A percentile compares a stretch with the other conserved stretches of the same genome.
Conservation (phyloP, 2,329 filamentous ascomycete species). For the Incumbomyces delicatus region DNA sequence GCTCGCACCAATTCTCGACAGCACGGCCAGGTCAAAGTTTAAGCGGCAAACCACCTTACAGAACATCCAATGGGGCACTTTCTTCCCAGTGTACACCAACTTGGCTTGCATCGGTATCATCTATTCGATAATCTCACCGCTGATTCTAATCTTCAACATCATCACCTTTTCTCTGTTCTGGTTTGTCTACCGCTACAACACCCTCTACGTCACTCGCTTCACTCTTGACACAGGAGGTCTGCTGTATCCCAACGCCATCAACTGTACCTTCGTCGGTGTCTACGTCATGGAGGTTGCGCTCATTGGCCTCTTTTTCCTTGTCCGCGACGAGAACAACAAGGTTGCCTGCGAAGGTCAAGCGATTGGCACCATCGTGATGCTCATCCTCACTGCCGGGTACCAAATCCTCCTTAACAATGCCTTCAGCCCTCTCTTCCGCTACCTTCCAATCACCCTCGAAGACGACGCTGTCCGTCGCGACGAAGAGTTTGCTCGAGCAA, state of each 20-base stretch:
- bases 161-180: slow-evolving; percentile 86
- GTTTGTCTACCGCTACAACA: slow-evolving; percentile 93
- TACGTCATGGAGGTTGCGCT: slow-evolving; percentile 92
- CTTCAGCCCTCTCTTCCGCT: slow-evolving; percentile 76
- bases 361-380: slow-evolving; percentile 69
- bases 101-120: slow-evolving; percentile 86
- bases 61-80: slow-evolving; percentile 77
- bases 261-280: slow-evolving; percentile 87
- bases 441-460: slow-evolving; percentile 88
- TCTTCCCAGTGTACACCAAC: slow-evolving; percentile 95
- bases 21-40: slow-evolving; percentile 75
- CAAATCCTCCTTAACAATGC: slow-evolving; percentile 73
- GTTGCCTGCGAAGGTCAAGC: slow-evolving; percentile 64
- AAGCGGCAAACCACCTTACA: slow-evolving; percentile 67
- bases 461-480: slow-evolving; percentile 90
- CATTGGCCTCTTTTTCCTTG: slow-evolving; percentile 80
- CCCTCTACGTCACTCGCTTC: slow-evolving; percentile 88
- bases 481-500: slow-evolving; percentile 72
- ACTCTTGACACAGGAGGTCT: slow-evolving; percentile 84
- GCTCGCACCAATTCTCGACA: slow-evolving; percentile 70
- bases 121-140: slow-evolving; percentile 77
- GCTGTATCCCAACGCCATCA: slow-evolving; percentile 83
- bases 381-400: slow-evolving; percentile 62
- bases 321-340: slow-evolving; percentile 45
- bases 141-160: slow-evolving; percentile 88